Percentiles rank a stretch among this genome's conserved stretches.
phyloP scores from a whole-genome alignment of 2,329 filamentous ascomycete genomes.

The Talaromyces pinophilus region DNA sequence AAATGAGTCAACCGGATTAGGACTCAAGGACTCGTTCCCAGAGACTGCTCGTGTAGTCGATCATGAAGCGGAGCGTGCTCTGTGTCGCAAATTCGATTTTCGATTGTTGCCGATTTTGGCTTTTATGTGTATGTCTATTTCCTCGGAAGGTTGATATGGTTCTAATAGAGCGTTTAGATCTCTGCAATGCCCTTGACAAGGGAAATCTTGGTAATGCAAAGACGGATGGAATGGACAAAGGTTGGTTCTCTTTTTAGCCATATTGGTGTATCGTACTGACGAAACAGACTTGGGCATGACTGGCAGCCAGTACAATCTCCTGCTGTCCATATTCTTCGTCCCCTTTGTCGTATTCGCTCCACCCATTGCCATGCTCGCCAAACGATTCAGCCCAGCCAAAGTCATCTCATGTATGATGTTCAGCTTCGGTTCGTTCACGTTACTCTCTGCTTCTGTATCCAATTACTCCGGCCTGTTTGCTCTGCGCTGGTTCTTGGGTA shows the following conservation, averaged over 20 bases:
- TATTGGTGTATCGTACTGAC: not conserved
- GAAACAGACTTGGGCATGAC: conserved; percentile 57
- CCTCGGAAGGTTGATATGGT: not conserved
- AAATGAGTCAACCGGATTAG: conserved; percentile 7
- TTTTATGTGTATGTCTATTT: conserved; percentile 52
- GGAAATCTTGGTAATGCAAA: conserved; percentile 59
- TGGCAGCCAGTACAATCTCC: conserved; percentile 66
- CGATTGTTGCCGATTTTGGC: conserved; percentile 59
- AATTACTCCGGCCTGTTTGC: conserved; percentile 69
- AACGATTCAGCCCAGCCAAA: conserved; percentile 64
- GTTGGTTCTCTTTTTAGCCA: conserved; percentile 26
- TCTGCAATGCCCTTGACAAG: conserved; percentile 57
- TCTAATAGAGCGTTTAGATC: conserved; percentile 40
- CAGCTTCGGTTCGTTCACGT: conserved; percentile 64
- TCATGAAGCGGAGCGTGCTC: conserved; percentile 48
- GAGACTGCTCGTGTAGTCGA: conserved; percentile 43
- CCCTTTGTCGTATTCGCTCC: conserved; percentile 72
- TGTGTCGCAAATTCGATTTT: conserved; percentile 57
- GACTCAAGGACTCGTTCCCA: conserved; percentile 24
- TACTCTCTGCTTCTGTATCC: conserved; percentile 57
- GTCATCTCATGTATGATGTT: conserved; percentile 70
- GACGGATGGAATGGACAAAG: conserved; percentile 52
- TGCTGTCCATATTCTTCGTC: conserved; percentile 72
- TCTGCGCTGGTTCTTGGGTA: conserved; percentile 68
- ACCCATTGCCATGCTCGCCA: conserved; percentile 66